Evolutionary conservation across 805 yeast genomes (phyloP).

Genomic region (Clavispora asparagi): DNA sequence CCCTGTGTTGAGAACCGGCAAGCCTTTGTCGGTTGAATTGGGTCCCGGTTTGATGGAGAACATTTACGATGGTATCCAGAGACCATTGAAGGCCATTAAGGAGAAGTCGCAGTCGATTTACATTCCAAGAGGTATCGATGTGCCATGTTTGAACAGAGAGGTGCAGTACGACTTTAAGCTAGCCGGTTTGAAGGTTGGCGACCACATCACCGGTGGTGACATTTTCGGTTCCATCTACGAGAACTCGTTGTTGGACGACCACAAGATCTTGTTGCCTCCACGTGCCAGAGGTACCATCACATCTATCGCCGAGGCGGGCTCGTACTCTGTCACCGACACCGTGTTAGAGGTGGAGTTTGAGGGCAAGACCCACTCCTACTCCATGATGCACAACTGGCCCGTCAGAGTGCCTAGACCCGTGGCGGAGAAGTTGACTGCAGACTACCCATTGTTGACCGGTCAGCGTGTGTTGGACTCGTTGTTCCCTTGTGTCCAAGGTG

Average conservation of each 20-base stretch:
- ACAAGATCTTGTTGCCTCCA: constrained; percentile 93
- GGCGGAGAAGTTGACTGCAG: constrained; percentile 88
- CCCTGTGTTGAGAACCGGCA: constrained; percentile 96
- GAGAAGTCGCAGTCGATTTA: constrained; percentile 86
- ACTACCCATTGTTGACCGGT: constrained; percentile 93
- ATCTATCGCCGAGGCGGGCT: constrained; percentile 82
- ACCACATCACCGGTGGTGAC: constrained; percentile 98
- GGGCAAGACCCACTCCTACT: constrained; percentile 71
- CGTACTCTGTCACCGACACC: constrained; percentile 85
- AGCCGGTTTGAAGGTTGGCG: constrained; percentile 76
- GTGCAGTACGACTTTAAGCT: constrained; percentile 85
- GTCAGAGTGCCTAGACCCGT: constrained; percentile 99
- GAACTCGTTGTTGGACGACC: constrained; percentile 88
- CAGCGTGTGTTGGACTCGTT: constrained; percentile 97
- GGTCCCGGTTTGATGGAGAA: constrained; percentile 99
- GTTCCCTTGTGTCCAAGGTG: constrained; percentile 99
- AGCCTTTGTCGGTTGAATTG: constrained; percentile 96
- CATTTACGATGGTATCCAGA: constrained; percentile 98
- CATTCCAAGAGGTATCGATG: constrained; percentile 98
- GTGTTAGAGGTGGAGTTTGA: constrained; percentile 92
- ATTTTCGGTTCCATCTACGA: constrained; percentile 91
- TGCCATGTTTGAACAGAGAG: constrained; percentile 87
- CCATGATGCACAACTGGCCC: constrained; percentile 99
- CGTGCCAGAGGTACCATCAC: constrained; percentile 97
- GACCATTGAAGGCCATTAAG: constrained; percentile 93